A percentile compares a stretch with the other conserved stretches of the same genome.
Evolutionary conservation across 2,329 filamentous ascomycete genomes (phyloP).

Genomic region (Xylaria sp.): DNA sequence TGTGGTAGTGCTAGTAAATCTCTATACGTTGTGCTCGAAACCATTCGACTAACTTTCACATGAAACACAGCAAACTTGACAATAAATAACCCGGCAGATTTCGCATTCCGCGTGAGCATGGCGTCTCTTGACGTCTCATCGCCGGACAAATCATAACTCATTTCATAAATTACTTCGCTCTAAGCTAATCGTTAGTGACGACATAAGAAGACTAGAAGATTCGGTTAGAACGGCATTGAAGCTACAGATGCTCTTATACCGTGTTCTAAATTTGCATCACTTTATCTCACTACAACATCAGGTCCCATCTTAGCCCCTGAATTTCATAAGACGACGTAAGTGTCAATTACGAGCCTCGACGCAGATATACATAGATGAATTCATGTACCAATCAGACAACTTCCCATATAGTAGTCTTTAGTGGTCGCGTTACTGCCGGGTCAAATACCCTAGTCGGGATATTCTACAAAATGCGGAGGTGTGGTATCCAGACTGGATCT

Average conservation of each 20-base stretch:
- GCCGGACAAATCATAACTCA: not conserved
- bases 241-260: not conserved
- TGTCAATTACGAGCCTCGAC: not conserved
- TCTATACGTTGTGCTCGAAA: not conserved
- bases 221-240: conserved; percentile 24
- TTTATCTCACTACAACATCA: conserved; percentile 9
- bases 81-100: not conserved
- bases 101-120: not conserved
- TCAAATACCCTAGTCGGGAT: conserved; percentile 33
- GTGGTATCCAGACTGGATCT: conserved; percentile 38
- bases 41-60: not conserved
- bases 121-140: not conserved
- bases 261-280: conserved; percentile 23
- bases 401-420: not conserved
- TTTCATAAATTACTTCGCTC: not conserved
- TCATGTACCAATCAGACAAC: conserved; percentile 21
- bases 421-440: conserved; percentile 34
- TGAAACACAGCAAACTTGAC: not conserved
- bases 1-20: not conserved
- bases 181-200: not conserved
- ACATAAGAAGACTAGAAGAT: not conserved
- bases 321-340: not conserved
- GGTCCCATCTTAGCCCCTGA: not conserved
- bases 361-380: conserved; percentile 10
- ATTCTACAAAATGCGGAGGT: conserved; percentile 41